Evolutionary conservation across 2,329 filamentous ascomycete species (phyloP).

Genomic region (Waltergamsia citrina): DNA sequence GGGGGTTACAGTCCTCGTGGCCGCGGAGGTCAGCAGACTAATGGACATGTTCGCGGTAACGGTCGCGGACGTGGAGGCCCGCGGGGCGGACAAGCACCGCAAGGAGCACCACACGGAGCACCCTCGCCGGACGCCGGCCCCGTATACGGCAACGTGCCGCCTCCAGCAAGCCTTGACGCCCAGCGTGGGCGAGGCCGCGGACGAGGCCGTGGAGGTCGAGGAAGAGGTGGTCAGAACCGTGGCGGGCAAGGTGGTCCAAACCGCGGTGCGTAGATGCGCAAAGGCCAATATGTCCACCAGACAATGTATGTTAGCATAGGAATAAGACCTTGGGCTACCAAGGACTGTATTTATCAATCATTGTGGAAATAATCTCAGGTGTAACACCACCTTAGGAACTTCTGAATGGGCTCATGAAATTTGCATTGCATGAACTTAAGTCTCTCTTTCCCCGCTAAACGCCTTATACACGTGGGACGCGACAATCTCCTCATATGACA

Average conservation of each 20-base stretch:
- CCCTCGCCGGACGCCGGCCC: constrained; percentile 10
- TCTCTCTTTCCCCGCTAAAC: too few relatives aligned
- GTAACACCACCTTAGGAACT: too few relatives aligned
- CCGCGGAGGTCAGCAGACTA: constrained; percentile 11
- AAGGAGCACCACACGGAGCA: constrained; percentile 7
- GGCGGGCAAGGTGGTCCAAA: constrained; percentile 14
- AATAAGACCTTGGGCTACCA: too few relatives aligned
- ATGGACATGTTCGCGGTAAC: constrained; percentile 15
- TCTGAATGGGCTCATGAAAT: too few relatives aligned
- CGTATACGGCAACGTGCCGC: constrained; percentile 48
- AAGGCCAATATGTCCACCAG: too few relatives aligned
- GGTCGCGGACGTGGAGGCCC: constrained; percentile 16
- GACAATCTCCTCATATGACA: too few relatives aligned
- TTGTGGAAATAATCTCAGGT: too few relatives aligned
- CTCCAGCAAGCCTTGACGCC: constrained; percentile 46
- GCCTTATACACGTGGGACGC: too few relatives aligned
- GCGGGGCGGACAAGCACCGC: constrained; percentile 11
- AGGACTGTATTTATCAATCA: too few relatives aligned
- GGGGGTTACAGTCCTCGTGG: constrained; percentile 15
- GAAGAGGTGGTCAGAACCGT: constrained; percentile 26
- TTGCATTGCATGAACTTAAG: too few relatives aligned
- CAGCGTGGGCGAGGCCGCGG: constrained; percentile 28
- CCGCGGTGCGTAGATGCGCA: neutral
- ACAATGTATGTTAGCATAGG: too few relatives aligned
- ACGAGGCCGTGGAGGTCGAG: constrained; percentile 28